Evolutionary conservation across 495 filamentous ascomycete species (phyloP).

Genomic region (Durotheca rogersii): DNA sequence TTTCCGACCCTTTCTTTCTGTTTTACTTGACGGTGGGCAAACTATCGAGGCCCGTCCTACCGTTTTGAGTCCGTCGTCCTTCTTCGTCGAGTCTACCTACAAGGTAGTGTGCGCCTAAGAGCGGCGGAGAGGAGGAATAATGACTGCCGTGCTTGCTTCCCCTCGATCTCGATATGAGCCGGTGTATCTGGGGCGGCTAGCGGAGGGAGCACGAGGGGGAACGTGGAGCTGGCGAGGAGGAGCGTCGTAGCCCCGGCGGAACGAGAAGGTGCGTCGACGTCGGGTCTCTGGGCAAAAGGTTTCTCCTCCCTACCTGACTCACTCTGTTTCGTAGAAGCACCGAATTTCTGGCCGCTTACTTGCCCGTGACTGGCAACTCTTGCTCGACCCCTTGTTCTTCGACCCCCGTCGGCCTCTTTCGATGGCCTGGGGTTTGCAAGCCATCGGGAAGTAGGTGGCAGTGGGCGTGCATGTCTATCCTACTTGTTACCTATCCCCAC

Average conservation of each 20-base stretch:
- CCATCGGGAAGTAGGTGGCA: conserved; percentile 30
- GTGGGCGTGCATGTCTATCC: conserved; percentile 14
- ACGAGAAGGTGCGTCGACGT: conserved; percentile 17
- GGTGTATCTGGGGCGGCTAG: conserved; percentile 33
- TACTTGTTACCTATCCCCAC: conserved; percentile 20
- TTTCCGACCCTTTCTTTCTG: conserved; percentile 5
- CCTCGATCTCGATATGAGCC: conserved; percentile 39
- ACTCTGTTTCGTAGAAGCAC: conserved; percentile 26
- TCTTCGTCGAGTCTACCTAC: conserved; percentile 13
- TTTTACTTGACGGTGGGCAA: conserved; percentile 26
- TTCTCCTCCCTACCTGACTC: conserved; percentile 10
- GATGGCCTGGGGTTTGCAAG: conserved; percentile 29
- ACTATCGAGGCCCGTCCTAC: conserved; percentile 25
- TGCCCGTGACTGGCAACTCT: conserved; percentile 28
- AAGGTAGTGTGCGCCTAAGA: conserved; percentile 19
- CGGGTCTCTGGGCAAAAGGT: conserved; percentile 23
- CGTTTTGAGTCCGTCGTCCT: conserved; percentile 36
- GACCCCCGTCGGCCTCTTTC: conserved; percentile 4
- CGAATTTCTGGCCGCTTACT: conserved; percentile 34
- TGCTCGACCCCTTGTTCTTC: conserved; percentile 13
- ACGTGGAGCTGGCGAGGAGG: conserved; percentile 30
- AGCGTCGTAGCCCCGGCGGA: conserved; percentile 31
- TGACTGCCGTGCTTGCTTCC: conserved; percentile 37
- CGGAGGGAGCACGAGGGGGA: conserved; percentile 31
- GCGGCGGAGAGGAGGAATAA: conserved; percentile 4